Evolutionary conservation across 2,329 filamentous ascomycete genomes (phyloP).

Genomic region (Fusarium nematophilum): DNA sequence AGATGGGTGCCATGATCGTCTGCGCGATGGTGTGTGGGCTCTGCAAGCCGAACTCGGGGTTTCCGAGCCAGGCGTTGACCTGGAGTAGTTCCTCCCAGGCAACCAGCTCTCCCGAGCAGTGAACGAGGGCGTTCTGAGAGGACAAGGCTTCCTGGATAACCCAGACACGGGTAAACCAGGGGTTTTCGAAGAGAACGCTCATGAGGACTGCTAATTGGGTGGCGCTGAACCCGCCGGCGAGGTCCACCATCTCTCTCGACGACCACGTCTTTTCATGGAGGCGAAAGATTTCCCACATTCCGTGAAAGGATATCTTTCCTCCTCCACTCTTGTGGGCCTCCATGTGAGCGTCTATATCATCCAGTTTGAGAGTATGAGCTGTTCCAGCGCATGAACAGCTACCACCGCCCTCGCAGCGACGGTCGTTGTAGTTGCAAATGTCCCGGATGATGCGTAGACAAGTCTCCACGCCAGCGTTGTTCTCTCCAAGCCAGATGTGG

Average conservation of each 20-base stretch:
- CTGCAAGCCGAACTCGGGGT: constrained; percentile 4
- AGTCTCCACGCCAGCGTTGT: constrained; percentile 5
- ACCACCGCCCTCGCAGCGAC: constrained; percentile 3
- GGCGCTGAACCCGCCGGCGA: constrained; percentile 27
- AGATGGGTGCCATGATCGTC: constrained; percentile 29
- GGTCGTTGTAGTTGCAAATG: constrained; percentile 24
- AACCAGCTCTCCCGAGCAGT: constrained; percentile 1
- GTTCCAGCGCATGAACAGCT: constrained; percentile 17
- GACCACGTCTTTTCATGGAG: constrained; percentile 13
- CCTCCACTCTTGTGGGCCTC: neutral
- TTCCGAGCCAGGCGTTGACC: constrained; percentile 21
- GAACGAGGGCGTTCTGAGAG: neutral
- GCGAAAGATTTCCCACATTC: constrained; percentile 25
- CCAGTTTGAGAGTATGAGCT: neutral
- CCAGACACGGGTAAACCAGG: constrained; percentile 33
- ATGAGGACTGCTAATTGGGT: constrained; percentile 24
- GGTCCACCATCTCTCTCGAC: constrained; percentile 19
- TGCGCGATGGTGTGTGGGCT: constrained; percentile 18
- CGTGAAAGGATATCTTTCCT: constrained; percentile 3
- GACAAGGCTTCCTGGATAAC: constrained; percentile 33
- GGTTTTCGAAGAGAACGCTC: constrained; percentile 25
- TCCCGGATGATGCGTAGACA: constrained; percentile 22
- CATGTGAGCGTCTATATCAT: neutral
- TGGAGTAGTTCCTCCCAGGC: constrained; percentile 25
- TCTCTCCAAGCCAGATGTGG: constrained; percentile 30